Evolutionary conservation across 139 green algal species (phyloP).

Genomic region (Haematococcus lacustris): DNA sequence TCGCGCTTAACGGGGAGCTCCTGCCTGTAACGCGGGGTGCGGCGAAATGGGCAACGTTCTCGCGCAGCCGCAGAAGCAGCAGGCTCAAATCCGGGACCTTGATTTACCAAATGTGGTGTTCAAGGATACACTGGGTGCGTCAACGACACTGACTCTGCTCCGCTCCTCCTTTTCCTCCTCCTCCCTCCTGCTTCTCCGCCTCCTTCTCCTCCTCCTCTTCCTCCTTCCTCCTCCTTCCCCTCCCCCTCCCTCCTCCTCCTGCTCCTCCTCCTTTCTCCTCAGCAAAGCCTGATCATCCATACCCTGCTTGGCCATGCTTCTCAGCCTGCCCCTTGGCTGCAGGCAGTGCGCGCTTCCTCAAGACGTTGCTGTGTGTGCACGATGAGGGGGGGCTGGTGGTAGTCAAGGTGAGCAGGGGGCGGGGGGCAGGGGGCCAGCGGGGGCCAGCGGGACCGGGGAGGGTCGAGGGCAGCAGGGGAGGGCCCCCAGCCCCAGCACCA

Average conservation of each 20-base stretch:
- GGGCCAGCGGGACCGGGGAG: background rate
- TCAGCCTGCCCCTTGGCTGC: too few relatives aligned
- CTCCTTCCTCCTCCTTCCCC: too few relatives aligned
- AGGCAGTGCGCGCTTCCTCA: constrained; percentile 81
- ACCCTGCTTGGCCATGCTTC: too few relatives aligned
- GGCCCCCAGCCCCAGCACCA: too few relatives aligned
- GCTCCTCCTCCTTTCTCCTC: background rate
- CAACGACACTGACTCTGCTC: background rate
- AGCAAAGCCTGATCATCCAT: background rate
- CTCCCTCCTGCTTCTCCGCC: too few relatives aligned
- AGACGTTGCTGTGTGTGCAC: constrained; percentile 81
- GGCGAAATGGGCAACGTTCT: constrained; percentile 3
- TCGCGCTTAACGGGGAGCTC: too few relatives aligned
- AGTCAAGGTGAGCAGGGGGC: constrained; percentile 63
- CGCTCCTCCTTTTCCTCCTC: too few relatives aligned
- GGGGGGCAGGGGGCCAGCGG: background rate
- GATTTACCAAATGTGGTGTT: background rate
- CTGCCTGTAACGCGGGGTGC: too few relatives aligned
- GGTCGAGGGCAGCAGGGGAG: too few relatives aligned
- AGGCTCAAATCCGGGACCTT: background rate
- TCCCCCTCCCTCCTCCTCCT: too few relatives aligned
- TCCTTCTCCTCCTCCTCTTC: too few relatives aligned
- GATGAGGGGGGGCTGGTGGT: constrained; percentile 86
- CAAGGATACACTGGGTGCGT: background rate
- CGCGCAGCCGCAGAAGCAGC: background rate